phyloP scores from a whole-genome alignment of 2,329 filamentous ascomycete species.

The Alternaria hordeiaustralica region DNA sequence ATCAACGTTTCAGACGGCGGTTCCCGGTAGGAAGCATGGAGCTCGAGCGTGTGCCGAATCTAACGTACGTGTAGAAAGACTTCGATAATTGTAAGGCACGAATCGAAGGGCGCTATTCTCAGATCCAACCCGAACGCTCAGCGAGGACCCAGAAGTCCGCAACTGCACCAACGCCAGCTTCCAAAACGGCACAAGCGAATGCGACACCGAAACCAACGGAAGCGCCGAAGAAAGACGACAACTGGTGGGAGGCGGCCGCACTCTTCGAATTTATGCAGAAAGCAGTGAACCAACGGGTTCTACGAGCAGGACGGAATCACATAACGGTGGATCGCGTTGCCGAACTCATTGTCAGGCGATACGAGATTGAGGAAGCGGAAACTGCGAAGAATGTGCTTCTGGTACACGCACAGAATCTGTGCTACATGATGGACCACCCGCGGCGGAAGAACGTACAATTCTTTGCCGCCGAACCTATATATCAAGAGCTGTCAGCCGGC shows the following conservation, averaged over 20 bases:
- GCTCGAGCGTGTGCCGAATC: background rate
- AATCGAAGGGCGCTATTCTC: constrained; percentile 34
- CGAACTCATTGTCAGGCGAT: constrained; percentile 43
- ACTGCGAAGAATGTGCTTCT: constrained; percentile 42
- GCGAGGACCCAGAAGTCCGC: constrained; percentile 16
- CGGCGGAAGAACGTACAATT: constrained; percentile 37
- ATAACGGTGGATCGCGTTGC: constrained; percentile 44
- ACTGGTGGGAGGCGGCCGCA: constrained; percentile 48
- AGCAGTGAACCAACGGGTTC: constrained; percentile 40
- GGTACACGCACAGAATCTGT: constrained; percentile 46
- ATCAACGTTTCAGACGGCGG: constrained; percentile 47
- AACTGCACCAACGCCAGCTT: constrained; percentile 4
- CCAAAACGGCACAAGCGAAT: constrained; percentile 7
- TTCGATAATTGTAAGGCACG: constrained; percentile 42
- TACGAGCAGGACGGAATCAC: constrained; percentile 38
- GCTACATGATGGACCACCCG: constrained; percentile 49
- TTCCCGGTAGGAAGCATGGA: constrained; percentile 41
- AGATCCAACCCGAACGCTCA: constrained; percentile 18
- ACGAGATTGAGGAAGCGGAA: constrained; percentile 45
- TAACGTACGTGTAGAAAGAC: constrained; percentile 30
- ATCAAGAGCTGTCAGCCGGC: constrained; percentile 35
- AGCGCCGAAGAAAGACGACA: constrained; percentile 46
- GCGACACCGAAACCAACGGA: constrained; percentile 12
- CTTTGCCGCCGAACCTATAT: constrained; percentile 43
- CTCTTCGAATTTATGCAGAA: constrained; percentile 52